Percentiles rank a stretch among this genome's conserved stretches.
These are phyloP conservation scores for Alternaria triticina DNA, from an alignment of 2,329 filamentous ascomycete genomes.

Conservation along the genomic window DNA sequence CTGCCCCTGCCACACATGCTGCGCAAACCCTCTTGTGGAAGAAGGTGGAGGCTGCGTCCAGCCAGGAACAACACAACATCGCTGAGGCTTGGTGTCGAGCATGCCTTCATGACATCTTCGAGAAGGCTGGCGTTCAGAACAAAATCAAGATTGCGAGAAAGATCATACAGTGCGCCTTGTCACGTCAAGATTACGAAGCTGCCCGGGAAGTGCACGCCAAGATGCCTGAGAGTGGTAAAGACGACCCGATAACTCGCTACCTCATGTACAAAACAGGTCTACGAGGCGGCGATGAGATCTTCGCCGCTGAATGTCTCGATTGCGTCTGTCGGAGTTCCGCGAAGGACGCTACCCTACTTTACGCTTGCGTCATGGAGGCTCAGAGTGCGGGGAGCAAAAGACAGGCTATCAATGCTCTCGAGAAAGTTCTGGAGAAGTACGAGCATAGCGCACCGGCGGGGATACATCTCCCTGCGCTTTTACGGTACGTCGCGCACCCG, in stretches of 20 bases:
- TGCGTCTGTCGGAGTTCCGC: conserved; percentile 61
- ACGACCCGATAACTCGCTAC: conserved; percentile 72
- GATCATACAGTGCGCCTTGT: conserved; percentile 72
- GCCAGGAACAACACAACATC: conserved; percentile 58
- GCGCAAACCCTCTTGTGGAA: conserved; percentile 82
- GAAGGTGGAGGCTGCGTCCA: conserved; percentile 66
- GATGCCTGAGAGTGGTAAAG: conserved; percentile 65
- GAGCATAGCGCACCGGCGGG: conserved; percentile 56
- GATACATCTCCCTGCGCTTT: conserved; percentile 67
- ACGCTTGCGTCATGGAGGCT: conserved; percentile 81
- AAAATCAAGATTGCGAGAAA: conserved; percentile 74
- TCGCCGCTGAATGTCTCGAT: conserved; percentile 69
- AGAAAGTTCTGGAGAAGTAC: conserved; percentile 64
- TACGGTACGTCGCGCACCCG: conserved; percentile 63
- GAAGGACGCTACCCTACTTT: conserved; percentile 69
- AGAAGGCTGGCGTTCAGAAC: conserved; percentile 69
- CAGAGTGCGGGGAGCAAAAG: conserved; percentile 67
- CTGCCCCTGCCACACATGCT: conserved; percentile 68
- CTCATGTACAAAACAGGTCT: conserved; percentile 77
- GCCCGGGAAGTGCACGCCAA: conserved; percentile 63
- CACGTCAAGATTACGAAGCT: conserved; percentile 60
- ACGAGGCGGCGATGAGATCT: conserved; percentile 61
- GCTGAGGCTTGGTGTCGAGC: conserved; percentile 75
- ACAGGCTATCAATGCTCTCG: conserved; percentile 66
- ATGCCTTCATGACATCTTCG: conserved; percentile 71